Evolutionary conservation across 495 filamentous ascomycete genomes (phyloP), one percentile per base, ranked within the genome.

Genomic region (Neurospora intermedia): DNA sequence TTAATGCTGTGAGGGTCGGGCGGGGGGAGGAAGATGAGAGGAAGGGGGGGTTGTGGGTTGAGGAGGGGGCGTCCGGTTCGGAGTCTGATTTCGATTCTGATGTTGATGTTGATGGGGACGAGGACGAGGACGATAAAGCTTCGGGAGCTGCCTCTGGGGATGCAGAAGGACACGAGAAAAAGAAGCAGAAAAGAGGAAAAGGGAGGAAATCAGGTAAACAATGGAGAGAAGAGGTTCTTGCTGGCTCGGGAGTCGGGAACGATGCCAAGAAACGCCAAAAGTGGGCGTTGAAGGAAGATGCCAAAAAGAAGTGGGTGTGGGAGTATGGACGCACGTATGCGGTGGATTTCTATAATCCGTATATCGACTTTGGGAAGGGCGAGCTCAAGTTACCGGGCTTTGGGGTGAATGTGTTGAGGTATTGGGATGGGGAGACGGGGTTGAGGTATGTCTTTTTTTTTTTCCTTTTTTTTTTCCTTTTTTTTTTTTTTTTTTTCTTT

Each of bases 301-400:
- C 80, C 46, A 87, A 89, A 80, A 81, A 83, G 70, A 77, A 79
- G 71, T 86, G 83, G 82, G 75, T 81, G 69, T 89, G 84, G 77
- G 82, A 84, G 76, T 85, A 82, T 69, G 87, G 82, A 4, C 77
- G 80, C 74, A 82, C 86, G 69, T 97, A 97, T 80, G 81, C 84
- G 39, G 87, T 88, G 59, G 95, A 98, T 81, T 98, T 99, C 81
- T 96, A 90, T 76, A 98, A 97, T 78, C 89, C 90, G n/a, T 97
- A 94, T 84, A 78, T 99, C 54, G 91, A 94, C 79, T 97, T 98
- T 71, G 73, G 75, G 85, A 91, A 91, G 72, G 93, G 97, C 77
- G 86, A 91, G n/a, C 81, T 98, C 27, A 87, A 88, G 70, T 77
- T 98, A 20, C 95, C 95, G 6, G 93, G 94, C 0, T 93, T 94